These are phyloP conservation scores for Neonectria coccinea DNA, from an alignment of 2,329 filamentous ascomycete genomes.

Conservation along the genomic window DNA sequence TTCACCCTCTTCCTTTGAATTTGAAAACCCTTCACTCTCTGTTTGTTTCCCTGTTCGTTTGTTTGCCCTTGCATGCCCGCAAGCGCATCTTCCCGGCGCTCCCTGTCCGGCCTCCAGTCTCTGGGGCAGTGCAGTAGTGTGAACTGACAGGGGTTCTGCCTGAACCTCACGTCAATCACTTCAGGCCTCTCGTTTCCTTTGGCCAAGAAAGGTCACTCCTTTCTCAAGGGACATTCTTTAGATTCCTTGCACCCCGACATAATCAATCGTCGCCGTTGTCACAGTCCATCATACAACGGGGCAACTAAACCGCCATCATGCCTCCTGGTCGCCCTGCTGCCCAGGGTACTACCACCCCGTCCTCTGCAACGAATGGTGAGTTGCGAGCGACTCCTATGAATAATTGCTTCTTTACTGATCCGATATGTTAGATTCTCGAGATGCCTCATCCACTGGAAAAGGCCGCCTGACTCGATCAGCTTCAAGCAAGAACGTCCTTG, in stretches of 20 bases:
- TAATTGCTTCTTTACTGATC: constrained; percentile 12
- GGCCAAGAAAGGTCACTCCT: background rate
- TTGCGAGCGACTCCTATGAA: background rate
- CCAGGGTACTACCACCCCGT: constrained; percentile 33
- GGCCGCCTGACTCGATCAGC: constrained; percentile 46
- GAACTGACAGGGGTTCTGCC: constrained; percentile 29
- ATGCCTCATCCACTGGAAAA: constrained; percentile 30
- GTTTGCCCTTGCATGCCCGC: constrained; percentile 25
- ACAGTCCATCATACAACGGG: background rate
- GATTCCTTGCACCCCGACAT: background rate
- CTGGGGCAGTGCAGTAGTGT: constrained; percentile 34
- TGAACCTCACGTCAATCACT: constrained; percentile 12
- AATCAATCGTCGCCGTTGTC: background rate
- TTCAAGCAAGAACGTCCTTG: constrained; percentile 33
- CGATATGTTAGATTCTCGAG: constrained; percentile 30
- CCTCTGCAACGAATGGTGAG: constrained; percentile 37
- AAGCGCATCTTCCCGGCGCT: constrained; percentile 19
- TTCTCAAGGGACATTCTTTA: background rate
- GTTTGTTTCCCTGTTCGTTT: constrained; percentile 8
- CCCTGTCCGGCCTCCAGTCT: constrained; percentile 27
- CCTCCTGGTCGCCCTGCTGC: constrained; percentile 47
- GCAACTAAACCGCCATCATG: constrained; percentile 37
- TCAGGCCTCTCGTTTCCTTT: background rate
- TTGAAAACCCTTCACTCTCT: background rate
- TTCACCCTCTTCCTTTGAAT: background rate